Evolutionary conservation across 2,329 filamentous ascomycete genomes (phyloP).

Genomic region (Nemania sp.): DNA sequence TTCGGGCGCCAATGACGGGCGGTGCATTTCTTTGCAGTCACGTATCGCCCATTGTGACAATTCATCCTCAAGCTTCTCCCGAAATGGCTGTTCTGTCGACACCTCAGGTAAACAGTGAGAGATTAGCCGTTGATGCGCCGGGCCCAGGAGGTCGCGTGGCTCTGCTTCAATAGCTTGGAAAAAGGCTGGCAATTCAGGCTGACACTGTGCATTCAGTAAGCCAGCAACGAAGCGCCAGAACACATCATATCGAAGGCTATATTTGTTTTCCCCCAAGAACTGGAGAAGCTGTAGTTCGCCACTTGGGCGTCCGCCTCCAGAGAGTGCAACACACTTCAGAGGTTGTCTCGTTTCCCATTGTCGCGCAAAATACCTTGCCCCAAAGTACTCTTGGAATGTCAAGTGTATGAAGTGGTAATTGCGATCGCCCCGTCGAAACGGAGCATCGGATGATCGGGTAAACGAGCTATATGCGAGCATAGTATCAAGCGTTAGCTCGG

Average conservation of each 20-base stretch:
- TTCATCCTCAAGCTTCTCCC: not conserved
- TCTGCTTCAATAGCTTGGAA: conserved; percentile 41
- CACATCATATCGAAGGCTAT: conserved; percentile 45
- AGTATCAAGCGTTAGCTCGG: not conserved
- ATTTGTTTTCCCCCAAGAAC: conserved; percentile 46
- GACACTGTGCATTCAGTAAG: conserved; percentile 37
- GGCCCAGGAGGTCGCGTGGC: conserved; percentile 44
- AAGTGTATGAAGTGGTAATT: conserved; percentile 49
- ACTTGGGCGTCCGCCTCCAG: too few species aligned
- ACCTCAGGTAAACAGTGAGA: conserved; percentile 46
- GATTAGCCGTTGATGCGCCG: conserved; percentile 44
- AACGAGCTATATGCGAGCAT: conserved; percentile 42
- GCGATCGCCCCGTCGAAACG: conserved; percentile 2
- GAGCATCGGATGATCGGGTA: conserved; percentile 41
- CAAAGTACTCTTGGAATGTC: conserved; percentile 51
- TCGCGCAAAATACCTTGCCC: conserved; percentile 45
- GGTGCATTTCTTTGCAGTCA: not conserved
- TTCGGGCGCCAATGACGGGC: not conserved
- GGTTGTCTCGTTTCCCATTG: conserved; percentile 35
- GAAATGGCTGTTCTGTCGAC: not conserved
- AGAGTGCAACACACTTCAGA: conserved; percentile 31
- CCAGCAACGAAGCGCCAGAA: conserved; percentile 50
- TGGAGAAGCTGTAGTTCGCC: too few species aligned
- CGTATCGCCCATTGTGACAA: not conserved
- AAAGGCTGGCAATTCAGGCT: conserved; percentile 30